Evolutionary conservation across 371 early-diverging fungal species (phyloP), one percentile per base, ranked within the genome.

Genomic region (Mucor sp.): DNA sequence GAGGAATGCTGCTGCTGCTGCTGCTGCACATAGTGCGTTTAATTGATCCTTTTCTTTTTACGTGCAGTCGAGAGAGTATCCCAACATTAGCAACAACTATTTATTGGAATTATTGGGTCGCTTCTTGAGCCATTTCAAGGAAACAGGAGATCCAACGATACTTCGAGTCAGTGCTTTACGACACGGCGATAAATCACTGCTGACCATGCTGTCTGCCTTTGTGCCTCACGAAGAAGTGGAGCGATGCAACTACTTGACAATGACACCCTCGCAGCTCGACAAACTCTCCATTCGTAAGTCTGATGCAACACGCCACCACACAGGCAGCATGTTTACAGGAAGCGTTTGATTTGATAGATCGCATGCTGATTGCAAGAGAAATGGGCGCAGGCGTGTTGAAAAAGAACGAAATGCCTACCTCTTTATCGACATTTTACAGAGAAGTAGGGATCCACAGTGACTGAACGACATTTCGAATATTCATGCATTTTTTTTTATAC

Each of bases 171-270:
- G 68, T 53, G 73, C 78, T 15, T 69, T 79, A 50, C 66, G 78
- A 33, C 80, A 79, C 60, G 82, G 82, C 2, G 82, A 82, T 41
- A 69, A 75, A 12, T 78, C 78, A 11, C 65, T 82, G 1, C 66
- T 82, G 53, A 82, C 80, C 1, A 69, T 76, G 77, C 71, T 80
- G 14, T 75, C 75, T 23, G 80, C 80, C 6, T 80, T 80, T 72
- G 63, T 72, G 25, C 72, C 70, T 17, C 41, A 60, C 8, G 19
- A 71, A 48, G 64, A 73, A 58, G 37, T 50, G 35, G 56, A 72
- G 25, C 59, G 35, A 1, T 71, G 67, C 25, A 72, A 78, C 28
- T 78, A 75, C 44, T 55, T 78, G 32, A 70, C 63, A 14, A 70
- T 78, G 75, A 66, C 65, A 19, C 39, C 59, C 23, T 25, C 47